Evolutionary conservation across 495 filamentous ascomycete species (phyloP).

Genomic region (Lichina pygmaea): DNA sequence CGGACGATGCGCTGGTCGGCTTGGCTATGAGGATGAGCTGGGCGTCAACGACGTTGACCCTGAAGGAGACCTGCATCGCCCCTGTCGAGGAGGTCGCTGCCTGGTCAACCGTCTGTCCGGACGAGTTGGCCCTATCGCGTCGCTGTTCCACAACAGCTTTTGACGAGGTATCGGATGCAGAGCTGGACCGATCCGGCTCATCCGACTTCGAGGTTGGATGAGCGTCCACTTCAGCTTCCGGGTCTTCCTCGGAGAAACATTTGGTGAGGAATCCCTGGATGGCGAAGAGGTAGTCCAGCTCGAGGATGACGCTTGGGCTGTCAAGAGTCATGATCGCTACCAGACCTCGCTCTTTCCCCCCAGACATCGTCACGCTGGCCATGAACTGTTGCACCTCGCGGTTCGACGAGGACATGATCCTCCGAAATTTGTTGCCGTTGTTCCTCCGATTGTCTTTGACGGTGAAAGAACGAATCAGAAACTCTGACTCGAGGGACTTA

Average conservation of each 20-base stretch:
- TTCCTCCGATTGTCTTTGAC: slow-evolving; percentile 67
- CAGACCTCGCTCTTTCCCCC: slow-evolving; percentile 54
- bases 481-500: slow-evolving; percentile 73
- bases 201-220: slow-evolving; percentile 19
- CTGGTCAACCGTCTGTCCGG: slow-evolving; percentile 11
- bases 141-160: slow-evolving; percentile 28
- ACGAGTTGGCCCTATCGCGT: slow-evolving; percentile 23
- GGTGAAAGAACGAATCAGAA: slow-evolving; percentile 81
- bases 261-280: slow-evolving; percentile 53
- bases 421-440: slow-evolving; percentile 83
- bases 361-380: slow-evolving; percentile 84
- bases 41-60: slow-evolving; percentile 81
- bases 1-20: slow-evolving; percentile 62
- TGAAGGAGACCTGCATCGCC: slow-evolving; percentile 56
- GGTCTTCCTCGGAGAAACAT: slow-evolving; percentile 33
- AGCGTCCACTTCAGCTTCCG: slow-evolving; percentile 25
- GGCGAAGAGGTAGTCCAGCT: slow-evolving; percentile 81
- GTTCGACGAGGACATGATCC: slow-evolving; percentile 94
- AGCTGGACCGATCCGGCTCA: slow-evolving; percentile 32
- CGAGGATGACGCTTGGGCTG: slow-evolving; percentile 82
- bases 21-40: slow-evolving; percentile 92
- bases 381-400: slow-evolving; percentile 86
- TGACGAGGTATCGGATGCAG: slow-evolving; percentile 2
- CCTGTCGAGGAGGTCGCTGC: slow-evolving; percentile 9
- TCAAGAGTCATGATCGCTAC: slow-evolving; percentile 89